Base-by-base conservation (phyloP, 2,329 filamentous ascomycete genomes). In the Hymenoscyphus salicellus region DNA sequence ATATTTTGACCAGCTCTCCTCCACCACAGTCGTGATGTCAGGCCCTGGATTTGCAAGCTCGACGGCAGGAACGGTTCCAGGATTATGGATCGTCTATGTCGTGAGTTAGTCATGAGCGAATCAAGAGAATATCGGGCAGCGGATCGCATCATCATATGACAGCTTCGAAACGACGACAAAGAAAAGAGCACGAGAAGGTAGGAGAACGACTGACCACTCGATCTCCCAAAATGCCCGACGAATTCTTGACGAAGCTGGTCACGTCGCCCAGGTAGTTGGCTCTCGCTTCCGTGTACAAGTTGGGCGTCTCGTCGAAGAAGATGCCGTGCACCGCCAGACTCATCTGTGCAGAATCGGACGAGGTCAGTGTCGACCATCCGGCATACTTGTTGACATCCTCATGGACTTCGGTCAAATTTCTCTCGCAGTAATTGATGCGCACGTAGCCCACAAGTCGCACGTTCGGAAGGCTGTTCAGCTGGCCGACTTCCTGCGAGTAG, bases 401-500 rank as follows among this genome's bases (percentile, higher is more conserved):
- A 17, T 73, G 65, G n/a, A 80, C 75, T 1, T 71, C 69, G 10
- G 69, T 59, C 30, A 75, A 65, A 55, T 72, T 68, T 6, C 75
- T 66, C 1, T 64, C 68, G 8, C 72, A 75, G 58, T 78, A 77
- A 10, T 64, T 57, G 2, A 77, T 78, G 5, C 71, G 72, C 30
- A 79, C 75, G 63, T 80, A 80, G 11, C 78, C 78, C n/a, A 80
- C 65, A 1, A 76, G 71, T 0, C 72, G 68, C 30, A 78, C 75
- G 63, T 80, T 79, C 30, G 71, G 14, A 58, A 76, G 76, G 16
- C 66, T 71, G 63, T 77, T 78, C 6, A 80, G 72, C 62, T 75
- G 73, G 8, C 70, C 65, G 26, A 79, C 66, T 1, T 69, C 73
- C 7, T 68, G 55, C 23, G 73, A 72, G 66, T 76, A 78, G 64